Base-by-base conservation (phyloP, 345 rosid genomes). In the Euphorbia peplus region DNA sequence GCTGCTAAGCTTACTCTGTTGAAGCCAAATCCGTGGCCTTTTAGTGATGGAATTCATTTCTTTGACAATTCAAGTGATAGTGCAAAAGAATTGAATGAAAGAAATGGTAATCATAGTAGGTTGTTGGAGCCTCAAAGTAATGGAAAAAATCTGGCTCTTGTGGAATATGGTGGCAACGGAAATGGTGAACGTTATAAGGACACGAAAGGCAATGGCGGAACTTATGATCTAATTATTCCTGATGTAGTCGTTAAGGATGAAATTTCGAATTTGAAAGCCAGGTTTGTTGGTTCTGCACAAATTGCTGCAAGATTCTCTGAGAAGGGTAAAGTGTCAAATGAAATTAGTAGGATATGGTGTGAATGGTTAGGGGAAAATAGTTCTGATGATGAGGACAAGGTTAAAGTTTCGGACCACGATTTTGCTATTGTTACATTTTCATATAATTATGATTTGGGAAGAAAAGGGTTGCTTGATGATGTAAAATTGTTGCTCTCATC, bases 1-100 rank as follows among this genome's bases (percentile, higher is more conserved):
- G 86, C 86, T 47, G 96, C 98, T 25, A 88, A 77, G 81, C 63
- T 81, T 62, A 95, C 98, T 12, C 90, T 95, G 21, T 69, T 90
- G 67, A 82, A 83, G 57, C 79, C 80, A 1, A 95, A 90, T 42
- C 96, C 98, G 0, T 90, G 98, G 97, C 99, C 99, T 48, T 91
- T 95, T 39, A 86, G 76, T 60, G 98, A 95, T 41, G 98, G 98
- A 41, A 81, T 91, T 60, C 79, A 86, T 70, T 95, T 91, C 87
- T 95, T 91, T 75, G 85, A 83, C 55, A 79, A 63, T 47, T 79
- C 84, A 11, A 74, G 35, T 15, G 86, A 79, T 58, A 71, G 71
- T 28, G 83, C 75, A 64, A 80, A 76, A 56, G 77, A 62, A 39
- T 28, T 68, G 25, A 70, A 21, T 7, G 35, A 64, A 64, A 14